Evolutionary conservation across 192 early-diverging fungal species (phyloP), one percentile per base, ranked within the genome.

Genomic region (Mortierella alpina): DNA sequence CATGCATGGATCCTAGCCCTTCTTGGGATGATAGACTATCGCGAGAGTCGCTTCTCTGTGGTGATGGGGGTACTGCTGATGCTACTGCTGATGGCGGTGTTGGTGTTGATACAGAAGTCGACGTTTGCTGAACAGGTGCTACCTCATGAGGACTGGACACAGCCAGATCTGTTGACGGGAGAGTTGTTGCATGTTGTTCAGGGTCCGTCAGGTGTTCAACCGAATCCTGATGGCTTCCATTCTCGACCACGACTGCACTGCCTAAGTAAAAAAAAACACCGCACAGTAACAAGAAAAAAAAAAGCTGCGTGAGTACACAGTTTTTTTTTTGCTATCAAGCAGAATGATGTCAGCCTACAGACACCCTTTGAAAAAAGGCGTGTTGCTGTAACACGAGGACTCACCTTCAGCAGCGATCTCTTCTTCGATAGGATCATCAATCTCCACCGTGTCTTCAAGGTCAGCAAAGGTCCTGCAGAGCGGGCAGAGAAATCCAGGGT

Each of bases 381-480:
- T 56, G 22, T 22, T 18, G 10, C 54, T 2, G 22, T 54, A 14
- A 56, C 18, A 10, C 14, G 42, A 39, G 63, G n/a, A 55, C 52
- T 51, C 63, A 74, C 59, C 56, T 20, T 61, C 63, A 10, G 45
- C 55, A 22, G 60, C 51, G 14, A 42, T 45, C 8, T 71, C 64
- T 17, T 78, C 83, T 50, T 86, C 79, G 47, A 86, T 75, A 22
- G 83, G 86, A 50, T 89, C 88, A 58, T 86, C 88, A 42, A 90
- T 84, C 20, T 86, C 86, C 40, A 95, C 93, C 82, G 82, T 89
- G 54, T 91, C 95, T 53, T 95, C 94, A 46, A 98, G 84, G 85
- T 98, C 95, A 18, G 96, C 96, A 68, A 93, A 96, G 52, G 94
- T 93, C 66, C 96, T 88, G 84, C 96, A 98, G 45, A 98, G 86